Base-by-base conservation (phyloP, 148 eudicot genomes). In the Camellia sinensis region DNA sequence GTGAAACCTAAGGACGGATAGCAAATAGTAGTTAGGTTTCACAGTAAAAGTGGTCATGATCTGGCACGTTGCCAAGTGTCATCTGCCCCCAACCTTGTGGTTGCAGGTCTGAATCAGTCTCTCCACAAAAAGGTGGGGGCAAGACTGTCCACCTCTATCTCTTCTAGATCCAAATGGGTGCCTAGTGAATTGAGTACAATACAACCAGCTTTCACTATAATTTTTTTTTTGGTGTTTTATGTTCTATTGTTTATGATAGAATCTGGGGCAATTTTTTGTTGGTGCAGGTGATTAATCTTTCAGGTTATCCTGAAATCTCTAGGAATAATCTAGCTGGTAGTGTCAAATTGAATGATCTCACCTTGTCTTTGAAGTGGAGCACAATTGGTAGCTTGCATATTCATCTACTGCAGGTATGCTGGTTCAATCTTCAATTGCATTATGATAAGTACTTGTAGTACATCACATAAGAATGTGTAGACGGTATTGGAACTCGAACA, bases 301-400 rank as follows among this genome's bases (percentile, higher is more conserved):
- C 98, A 63, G 91, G 90, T 57, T 86, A 75, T 87, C 91, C 93
- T 54, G 89, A 87, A 82, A 84, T 95, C 72, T 88, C 92, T 0
- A 71, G 89, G 78, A 89, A 92, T 79, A 85, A 84, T 69, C 75
- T 95, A n/a, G 81, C 92, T 40, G 98, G 96, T 4, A 85, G 81
- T 56, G 78, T 90, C 69, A 79, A 80, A 59, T 84, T 95, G 79
- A 87, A 85, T 54, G 83, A 87, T 68, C 84, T 95, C 76, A 79
- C 86, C 41, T 83, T 92, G 85, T 84, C 90, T 68, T 85, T 87
- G 61, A 90, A 92, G 79, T 95, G 98, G 98, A 95, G 97, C 82
- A 84, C 87, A 70, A 82, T 95, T 77, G 98, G 96, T 43, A 81
- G 83, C 60, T 70, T 93, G 64, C 90, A 86, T 67, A 79, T 95